Evolutionary conservation across 441 rosid genomes (phyloP).

Genomic region (Macaranga tanarius): DNA sequence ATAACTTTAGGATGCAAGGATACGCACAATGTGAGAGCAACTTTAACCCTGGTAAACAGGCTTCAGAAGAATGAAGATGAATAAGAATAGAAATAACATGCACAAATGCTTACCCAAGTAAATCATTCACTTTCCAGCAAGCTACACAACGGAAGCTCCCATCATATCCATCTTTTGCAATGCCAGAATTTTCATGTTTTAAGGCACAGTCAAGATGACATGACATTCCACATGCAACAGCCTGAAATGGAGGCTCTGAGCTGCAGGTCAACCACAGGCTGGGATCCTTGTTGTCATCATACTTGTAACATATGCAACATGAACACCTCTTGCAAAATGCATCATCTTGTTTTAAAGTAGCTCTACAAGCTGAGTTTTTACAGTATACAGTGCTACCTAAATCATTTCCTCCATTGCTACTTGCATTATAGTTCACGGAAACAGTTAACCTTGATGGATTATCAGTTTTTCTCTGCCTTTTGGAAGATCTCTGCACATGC

Average conservation of each 20-base stretch:
- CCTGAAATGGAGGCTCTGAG: constrained; percentile 62
- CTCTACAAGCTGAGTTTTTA: constrained; percentile 88
- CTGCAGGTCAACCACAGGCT: constrained; percentile 89
- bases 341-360: constrained; percentile 58
- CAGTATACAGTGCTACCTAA: constrained; percentile 46
- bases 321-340: constrained; percentile 90
- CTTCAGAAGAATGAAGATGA: not conserved
- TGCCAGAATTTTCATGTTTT: constrained; percentile 62
- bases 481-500: constrained; percentile 42
- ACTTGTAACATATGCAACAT: constrained; percentile 77
- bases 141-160: constrained; percentile 72
- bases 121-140: constrained; percentile 80
- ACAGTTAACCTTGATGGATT: constrained; percentile 62
- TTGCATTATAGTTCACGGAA: constrained; percentile 39
- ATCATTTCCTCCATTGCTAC: constrained; percentile 33
- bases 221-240: constrained; percentile 81
- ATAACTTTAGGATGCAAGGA: not conserved
- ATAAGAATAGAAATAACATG: not conserved
- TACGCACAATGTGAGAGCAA: not conserved
- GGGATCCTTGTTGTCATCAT: constrained; percentile 95
- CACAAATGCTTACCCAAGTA: constrained; percentile 62
- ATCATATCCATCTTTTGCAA: constrained; percentile 60
- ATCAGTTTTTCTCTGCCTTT: constrained; percentile 83
- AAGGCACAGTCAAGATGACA: constrained; percentile 91
- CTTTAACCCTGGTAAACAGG: not conserved